Evolutionary conservation across 179 eudicot species (phyloP).

Genomic region (Actinidia arguta): DNA sequence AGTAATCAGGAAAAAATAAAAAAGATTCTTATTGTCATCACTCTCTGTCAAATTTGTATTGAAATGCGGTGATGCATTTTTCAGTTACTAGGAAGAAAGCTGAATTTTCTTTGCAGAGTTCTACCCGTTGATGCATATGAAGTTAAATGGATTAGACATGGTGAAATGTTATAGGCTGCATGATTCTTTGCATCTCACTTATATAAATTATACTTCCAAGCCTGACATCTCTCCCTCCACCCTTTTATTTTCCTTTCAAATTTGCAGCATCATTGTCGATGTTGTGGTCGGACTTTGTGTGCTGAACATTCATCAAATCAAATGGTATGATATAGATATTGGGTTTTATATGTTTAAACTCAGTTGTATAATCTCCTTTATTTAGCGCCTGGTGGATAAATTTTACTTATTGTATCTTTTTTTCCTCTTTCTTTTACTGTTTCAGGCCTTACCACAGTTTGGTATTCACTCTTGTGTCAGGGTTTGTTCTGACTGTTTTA

Average conservation of each 20-base stretch:
- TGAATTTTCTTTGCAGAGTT: not conserved
- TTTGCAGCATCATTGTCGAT: constrained; percentile 90
- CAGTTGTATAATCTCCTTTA: not conserved
- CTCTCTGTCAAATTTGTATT: not conserved
- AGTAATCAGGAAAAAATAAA: not conserved
- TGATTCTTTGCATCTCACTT: constrained; percentile 6
- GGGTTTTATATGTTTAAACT: not conserved
- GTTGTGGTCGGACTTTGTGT: constrained; percentile 93
- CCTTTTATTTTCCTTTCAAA: not conserved
- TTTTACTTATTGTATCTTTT: constrained; percentile 12
- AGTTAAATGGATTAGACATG: not conserved
- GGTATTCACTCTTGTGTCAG: constrained; percentile 78
- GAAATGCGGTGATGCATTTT: not conserved
- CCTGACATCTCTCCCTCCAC: constrained; percentile 1
- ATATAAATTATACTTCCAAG: not conserved
- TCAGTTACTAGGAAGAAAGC: not conserved
- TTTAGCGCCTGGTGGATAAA: not conserved
- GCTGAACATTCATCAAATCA: constrained; percentile 85
- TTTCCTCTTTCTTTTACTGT: constrained; percentile 12
- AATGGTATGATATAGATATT: constrained; percentile 53
- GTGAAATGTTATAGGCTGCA: constrained; percentile 1
- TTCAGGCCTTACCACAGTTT: constrained; percentile 93
- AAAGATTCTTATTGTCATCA: not conserved
- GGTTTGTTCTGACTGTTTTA: constrained; percentile 93
- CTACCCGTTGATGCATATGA: not conserved